Conservation (phyloP, 306 rosid species). For the Cicer judaicum region DNA sequence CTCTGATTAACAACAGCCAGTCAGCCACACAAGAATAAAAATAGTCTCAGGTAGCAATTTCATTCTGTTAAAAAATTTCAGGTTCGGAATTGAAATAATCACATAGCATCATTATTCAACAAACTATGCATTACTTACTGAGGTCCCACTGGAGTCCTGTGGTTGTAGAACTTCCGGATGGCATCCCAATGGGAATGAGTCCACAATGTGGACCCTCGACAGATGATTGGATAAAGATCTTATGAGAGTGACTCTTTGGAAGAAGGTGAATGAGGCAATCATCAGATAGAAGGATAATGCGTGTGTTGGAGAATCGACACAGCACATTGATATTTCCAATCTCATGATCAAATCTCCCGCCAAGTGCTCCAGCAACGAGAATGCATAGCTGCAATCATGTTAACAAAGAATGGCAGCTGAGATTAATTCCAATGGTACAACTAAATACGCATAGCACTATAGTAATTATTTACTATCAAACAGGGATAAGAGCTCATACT, state of each 20-base stretch:
- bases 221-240: conserved; percentile 72
- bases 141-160: conserved; percentile 94
- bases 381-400: conserved; percentile 70
- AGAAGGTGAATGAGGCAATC: conserved; percentile 89
- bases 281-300: conserved; percentile 81
- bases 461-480: conserved; percentile 25
- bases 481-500: not conserved
- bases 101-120: conserved; percentile 5
- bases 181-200: conserved; percentile 83
- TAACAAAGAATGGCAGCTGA: conserved; percentile 4
- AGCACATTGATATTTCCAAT: conserved; percentile 88
- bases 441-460: conserved; percentile 29
- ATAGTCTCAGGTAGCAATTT: conserved; percentile 7
- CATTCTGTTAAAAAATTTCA: conserved; percentile 8
- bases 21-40: conserved; percentile 5
- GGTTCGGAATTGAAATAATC: conserved; percentile 21
- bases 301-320: conserved; percentile 67
- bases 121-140: conserved; percentile 62
- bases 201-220: conserved; percentile 97
- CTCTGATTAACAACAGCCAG: conserved; percentile 18
- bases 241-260: conserved; percentile 69
- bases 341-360: conserved; percentile 98
- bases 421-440: not conserved
- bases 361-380: conserved; percentile 91
- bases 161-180: conserved; percentile 84